Evolutionary conservation across 2,329 filamentous ascomycete genomes (phyloP).

Genomic region (Fusarium bactridioides): DNA sequence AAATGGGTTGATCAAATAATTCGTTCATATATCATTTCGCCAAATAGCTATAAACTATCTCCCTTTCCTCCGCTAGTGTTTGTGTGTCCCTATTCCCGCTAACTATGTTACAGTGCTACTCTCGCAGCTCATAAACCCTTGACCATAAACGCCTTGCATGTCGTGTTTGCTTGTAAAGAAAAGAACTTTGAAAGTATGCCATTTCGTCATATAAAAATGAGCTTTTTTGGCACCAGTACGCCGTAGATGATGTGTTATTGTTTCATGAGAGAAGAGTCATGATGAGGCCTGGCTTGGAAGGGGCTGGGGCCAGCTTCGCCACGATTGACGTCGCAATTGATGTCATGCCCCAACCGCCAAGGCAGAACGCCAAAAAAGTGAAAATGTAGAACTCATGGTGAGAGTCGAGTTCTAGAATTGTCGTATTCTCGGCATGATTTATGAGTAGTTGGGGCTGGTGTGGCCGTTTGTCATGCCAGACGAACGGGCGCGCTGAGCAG

Average conservation of each 20-base stretch:
- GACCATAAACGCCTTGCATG: slow-evolving; percentile 28
- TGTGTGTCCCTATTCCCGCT: background rate
- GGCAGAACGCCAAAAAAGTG: background rate
- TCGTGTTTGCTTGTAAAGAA: slow-evolving; percentile 23
- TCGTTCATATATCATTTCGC: slow-evolving; percentile 24
- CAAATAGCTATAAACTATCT: background rate
- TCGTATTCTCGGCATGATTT: background rate
- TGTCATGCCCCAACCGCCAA: slow-evolving; percentile 14
- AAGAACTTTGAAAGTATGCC: slow-evolving; percentile 7
- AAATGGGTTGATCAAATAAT: background rate
- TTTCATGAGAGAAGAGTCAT: slow-evolving; percentile 1
- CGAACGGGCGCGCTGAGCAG: slow-evolving; percentile 16
- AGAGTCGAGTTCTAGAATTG: background rate
- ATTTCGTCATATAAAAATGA: slow-evolving; percentile 26
- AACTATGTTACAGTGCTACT: slow-evolving; percentile 9
- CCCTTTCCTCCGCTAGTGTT: background rate
- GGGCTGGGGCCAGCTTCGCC: slow-evolving; percentile 23
- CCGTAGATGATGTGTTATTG: slow-evolving; percentile 8
- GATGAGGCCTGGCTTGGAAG: background rate
- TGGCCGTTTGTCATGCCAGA: slow-evolving; percentile 44
- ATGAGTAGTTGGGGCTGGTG: slow-evolving; percentile 27
- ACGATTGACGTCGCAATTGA: slow-evolving; percentile 31
- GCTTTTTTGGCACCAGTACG: slow-evolving; percentile 24
- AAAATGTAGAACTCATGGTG: background rate
- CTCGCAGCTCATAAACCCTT: background rate